Percentiles rank a stretch among this genome's conserved stretches.
phyloP scores from a whole-genome alignment of 1,139 yeast species.

The Debaryomyces nepalensis region DNA sequence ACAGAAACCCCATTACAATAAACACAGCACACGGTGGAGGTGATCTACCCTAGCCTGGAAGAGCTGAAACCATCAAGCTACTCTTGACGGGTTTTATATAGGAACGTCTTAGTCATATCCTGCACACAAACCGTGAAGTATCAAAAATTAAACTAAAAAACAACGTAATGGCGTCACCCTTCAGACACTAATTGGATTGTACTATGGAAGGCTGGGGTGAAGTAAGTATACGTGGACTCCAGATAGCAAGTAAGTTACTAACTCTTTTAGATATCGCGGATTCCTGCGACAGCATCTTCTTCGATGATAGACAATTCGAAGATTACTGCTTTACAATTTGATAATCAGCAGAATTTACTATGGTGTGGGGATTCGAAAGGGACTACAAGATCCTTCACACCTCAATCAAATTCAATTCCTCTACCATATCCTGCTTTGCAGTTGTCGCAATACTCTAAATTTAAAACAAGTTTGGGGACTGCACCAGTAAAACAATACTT shows the following conservation, averaged over 20 bases:
- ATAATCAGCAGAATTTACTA: constrained; percentile 68
- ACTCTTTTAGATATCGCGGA: constrained; percentile 29
- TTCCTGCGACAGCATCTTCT: constrained; percentile 28
- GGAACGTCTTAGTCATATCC: background rate
- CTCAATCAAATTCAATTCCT: constrained; percentile 27
- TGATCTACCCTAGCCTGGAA: too few species aligned
- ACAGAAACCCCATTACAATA: too few species aligned
- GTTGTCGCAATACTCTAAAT: constrained; percentile 55
- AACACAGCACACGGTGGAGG: too few species aligned
- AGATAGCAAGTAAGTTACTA: constrained; percentile 11
- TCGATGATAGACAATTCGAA: constrained; percentile 17
- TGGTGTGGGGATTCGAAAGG: constrained; percentile 82
- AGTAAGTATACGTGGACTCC: constrained; percentile 19
- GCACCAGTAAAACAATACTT: constrained; percentile 54
- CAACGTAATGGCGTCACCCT: background rate
- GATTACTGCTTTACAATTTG: constrained; percentile 58
- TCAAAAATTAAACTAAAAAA: constrained; percentile 4
- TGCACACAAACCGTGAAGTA: constrained; percentile 1
- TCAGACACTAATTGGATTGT: constrained; percentile 6
- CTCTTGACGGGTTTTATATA: too few species aligned
- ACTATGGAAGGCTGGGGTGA: constrained; percentile 49
- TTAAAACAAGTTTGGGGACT: constrained; percentile 44
- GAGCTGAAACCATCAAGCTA: too few species aligned
- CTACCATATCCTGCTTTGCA: constrained; percentile 30
- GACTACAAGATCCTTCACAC: constrained; percentile 35